Percentiles rank a stretch among this genome's conserved stretches.
phyloP scores from a whole-genome alignment of 371 early-diverging fungal genomes.

The Batkoa obscura region DNA sequence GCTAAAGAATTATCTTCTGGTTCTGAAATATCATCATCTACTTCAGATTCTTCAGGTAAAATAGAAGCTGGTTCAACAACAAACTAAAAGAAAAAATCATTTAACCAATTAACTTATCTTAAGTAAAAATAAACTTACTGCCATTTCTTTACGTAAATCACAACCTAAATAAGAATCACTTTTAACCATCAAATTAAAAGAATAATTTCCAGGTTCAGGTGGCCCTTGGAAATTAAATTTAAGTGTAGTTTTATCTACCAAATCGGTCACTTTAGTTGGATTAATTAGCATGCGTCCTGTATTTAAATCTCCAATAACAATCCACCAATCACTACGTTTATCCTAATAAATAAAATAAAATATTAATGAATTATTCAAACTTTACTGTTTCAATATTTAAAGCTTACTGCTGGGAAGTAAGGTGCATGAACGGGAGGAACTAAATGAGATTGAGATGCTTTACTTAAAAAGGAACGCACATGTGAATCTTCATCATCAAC shows the following conservation, averaged over 20 bases:
- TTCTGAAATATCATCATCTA: constrained; percentile 87
- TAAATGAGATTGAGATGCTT: constrained; percentile 1
- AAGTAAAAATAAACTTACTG: constrained; percentile 21
- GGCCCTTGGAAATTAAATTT: constrained; percentile 89
- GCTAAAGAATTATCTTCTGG: constrained; percentile 91
- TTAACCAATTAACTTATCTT: neutral
- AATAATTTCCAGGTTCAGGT: constrained; percentile 60
- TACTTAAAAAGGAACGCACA: neutral
- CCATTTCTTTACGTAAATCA: constrained; percentile 53
- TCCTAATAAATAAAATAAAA: constrained; percentile 11
- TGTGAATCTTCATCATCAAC: constrained; percentile 7
- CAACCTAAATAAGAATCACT: constrained; percentile 74
- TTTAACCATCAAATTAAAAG: constrained; percentile 65
- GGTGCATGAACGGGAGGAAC: constrained; percentile 38
- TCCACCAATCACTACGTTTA: constrained; percentile 85
- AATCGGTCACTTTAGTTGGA: constrained; percentile 58
- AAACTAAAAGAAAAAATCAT: constrained; percentile 8
- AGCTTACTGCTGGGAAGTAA: constrained; percentile 22
- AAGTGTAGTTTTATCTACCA: constrained; percentile 39
- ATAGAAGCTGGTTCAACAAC: constrained; percentile 41
- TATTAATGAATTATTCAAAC: too few species aligned
- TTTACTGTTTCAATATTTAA: too few species aligned
- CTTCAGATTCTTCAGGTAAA: constrained; percentile 46
- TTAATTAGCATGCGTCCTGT: constrained; percentile 61
- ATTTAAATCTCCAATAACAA: constrained; percentile 67